These are phyloP conservation scores for Umbelopsis ramanniana DNA, from an alignment of 192 early-diverging fungal species.

Conservation along the genomic window DNA sequence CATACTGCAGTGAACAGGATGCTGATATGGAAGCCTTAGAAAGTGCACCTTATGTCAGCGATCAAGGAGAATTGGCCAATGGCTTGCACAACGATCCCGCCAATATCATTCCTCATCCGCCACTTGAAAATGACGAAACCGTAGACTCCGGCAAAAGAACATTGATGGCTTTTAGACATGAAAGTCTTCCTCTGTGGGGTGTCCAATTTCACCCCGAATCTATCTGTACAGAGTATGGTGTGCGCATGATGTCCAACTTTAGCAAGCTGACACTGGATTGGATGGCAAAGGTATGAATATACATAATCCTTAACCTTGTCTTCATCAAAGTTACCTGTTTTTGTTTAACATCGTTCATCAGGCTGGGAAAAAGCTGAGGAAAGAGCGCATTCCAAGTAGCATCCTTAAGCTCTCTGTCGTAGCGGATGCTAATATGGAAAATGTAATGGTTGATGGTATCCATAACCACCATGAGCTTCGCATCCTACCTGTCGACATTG, in stretches of 20 bases:
- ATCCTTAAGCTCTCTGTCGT: background rate
- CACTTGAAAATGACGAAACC: background rate
- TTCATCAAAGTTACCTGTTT: background rate
- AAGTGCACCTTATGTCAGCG: constrained; percentile 23
- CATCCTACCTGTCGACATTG: background rate
- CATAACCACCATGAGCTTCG: background rate
- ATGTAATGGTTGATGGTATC: too few species aligned
- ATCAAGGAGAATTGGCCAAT: background rate
- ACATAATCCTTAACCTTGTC: background rate
- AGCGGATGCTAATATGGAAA: background rate
- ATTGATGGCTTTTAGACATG: constrained; percentile 86
- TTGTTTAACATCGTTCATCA: background rate
- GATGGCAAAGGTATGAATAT: constrained; percentile 36
- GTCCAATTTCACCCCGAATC: constrained; percentile 99
- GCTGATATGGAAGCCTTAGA: constrained; percentile 39
- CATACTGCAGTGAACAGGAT: constrained; percentile 59
- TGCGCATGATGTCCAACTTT: constrained; percentile 77
- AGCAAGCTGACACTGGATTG: constrained; percentile 47
- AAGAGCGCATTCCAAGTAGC: background rate
- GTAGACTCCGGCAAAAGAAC: constrained; percentile 32
- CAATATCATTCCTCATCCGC: constrained; percentile 25
- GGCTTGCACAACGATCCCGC: background rate
- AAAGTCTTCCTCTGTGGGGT: constrained; percentile 71
- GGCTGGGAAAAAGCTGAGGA: background rate
- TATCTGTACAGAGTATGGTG: constrained; percentile 83